phyloP scores from a whole-genome alignment of 768 basidiomycete genomes.

The Leucosporidium yakuticum region DNA sequence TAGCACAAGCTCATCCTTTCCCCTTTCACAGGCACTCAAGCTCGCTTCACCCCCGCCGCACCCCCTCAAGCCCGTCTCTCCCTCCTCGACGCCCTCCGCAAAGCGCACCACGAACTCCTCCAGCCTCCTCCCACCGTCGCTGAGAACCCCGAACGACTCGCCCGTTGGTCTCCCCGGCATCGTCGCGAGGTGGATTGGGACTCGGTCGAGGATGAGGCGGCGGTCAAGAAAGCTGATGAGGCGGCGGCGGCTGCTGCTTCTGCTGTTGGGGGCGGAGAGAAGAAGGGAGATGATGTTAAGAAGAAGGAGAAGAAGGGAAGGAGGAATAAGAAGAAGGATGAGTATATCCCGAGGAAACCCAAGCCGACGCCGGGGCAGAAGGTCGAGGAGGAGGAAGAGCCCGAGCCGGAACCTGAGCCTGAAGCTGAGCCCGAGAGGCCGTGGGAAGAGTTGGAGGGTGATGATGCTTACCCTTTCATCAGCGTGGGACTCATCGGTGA shows the following conservation, averaged over 20 bases:
- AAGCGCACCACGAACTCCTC: slow-evolving; percentile 62
- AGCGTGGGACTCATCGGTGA: slow-evolving; percentile 40
- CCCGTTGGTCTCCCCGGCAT: slow-evolving; percentile 62
- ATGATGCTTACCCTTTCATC: slow-evolving; percentile 34
- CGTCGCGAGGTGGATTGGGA: slow-evolving; percentile 70
- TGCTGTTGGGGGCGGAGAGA: not conserved
- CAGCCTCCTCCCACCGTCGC: slow-evolving; percentile 59
- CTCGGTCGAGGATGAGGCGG: slow-evolving; percentile 39
- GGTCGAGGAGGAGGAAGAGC: not conserved
- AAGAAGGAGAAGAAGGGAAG: slow-evolving; percentile 44
- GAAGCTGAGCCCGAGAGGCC: not conserved
- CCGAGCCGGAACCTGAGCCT: not conserved
- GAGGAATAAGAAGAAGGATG: slow-evolving; percentile 29
- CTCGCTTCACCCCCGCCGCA: slow-evolving; percentile 56
- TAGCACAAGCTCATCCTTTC: slow-evolving; percentile 45
- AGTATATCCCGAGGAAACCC: not conserved
- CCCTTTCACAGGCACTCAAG: slow-evolving; percentile 41
- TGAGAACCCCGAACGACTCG: slow-evolving; percentile 50
- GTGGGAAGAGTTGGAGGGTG: slow-evolving; percentile 1
- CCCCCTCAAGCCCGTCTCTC: slow-evolving; percentile 59
- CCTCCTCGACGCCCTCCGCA: slow-evolving; percentile 60
- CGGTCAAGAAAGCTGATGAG: slow-evolving; percentile 7
- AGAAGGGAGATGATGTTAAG: slow-evolving; percentile 40
- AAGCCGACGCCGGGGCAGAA: not conserved
- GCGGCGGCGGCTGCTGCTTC: not conserved